Evolutionary conservation across 352 stramenopile genomes (phyloP).

Genomic region (Globisporangium lucens): DNA sequence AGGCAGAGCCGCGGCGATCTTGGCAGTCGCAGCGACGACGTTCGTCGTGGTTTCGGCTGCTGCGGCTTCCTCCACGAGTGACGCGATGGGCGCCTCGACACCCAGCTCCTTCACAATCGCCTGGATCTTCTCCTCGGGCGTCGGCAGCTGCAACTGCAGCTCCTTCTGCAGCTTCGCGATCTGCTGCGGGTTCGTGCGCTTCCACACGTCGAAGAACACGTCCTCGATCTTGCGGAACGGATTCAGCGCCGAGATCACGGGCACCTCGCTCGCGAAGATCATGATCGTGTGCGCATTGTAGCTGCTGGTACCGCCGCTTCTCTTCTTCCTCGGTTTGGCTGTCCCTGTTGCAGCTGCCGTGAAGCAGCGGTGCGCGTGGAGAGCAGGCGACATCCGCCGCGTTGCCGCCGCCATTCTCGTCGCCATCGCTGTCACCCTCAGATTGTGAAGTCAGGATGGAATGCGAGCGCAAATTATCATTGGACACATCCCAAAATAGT

Average conservation of each 20-base stretch:
- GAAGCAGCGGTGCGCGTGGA: slow-evolving; percentile 4
- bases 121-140: slow-evolving; percentile 54
- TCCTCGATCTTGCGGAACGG: slow-evolving; percentile 83
- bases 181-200: slow-evolving; percentile 71
- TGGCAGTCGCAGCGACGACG: slow-evolving; percentile 36
- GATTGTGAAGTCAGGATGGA: background rate
- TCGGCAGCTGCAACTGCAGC: slow-evolving; percentile 40
- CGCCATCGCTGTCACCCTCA: background rate
- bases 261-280: slow-evolving; percentile 85
- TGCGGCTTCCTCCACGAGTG: slow-evolving; percentile 53
- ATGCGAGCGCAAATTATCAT: background rate
- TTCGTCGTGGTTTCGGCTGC: slow-evolving; percentile 40
- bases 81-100: slow-evolving; percentile 43
- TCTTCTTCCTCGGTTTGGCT: slow-evolving; percentile 9
- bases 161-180: slow-evolving; percentile 43
- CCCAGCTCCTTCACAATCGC: slow-evolving; percentile 56
- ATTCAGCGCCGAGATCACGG: slow-evolving; percentile 78
- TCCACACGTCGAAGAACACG: slow-evolving; percentile 77
- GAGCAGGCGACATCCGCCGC: background rate
- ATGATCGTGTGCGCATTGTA: slow-evolving; percentile 37
- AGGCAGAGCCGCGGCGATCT: slow-evolving; percentile 52
- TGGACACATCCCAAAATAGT: background rate
- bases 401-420: background rate
- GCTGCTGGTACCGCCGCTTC: background rate
- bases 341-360: slow-evolving; percentile 6